Base-by-base conservation (phyloP, 257 asterid genomes). In the Jaltomata sinuosa region DNA sequence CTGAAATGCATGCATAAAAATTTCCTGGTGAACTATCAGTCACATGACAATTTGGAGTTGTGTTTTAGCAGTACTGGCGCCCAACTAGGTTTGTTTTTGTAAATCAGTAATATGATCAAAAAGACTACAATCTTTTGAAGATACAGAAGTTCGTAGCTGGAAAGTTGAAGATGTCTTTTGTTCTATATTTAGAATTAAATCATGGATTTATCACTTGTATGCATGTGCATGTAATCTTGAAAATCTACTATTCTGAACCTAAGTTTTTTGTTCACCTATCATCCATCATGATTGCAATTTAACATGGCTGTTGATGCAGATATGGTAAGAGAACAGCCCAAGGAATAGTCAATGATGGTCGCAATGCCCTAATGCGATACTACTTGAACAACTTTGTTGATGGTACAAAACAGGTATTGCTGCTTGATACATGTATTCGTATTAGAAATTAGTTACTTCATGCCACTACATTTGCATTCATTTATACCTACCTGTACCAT, bases 381-480 rank as follows among this genome's bases (percentile, higher is more conserved):
- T 97, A 95, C 91, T 87, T 95, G 71, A 97, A 95, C 93, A 97
- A 95, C 90, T 95, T 97, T 87, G 85, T 90, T 81, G 99, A 97
- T 83, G 99, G 99, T 77, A 90, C 94, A 85, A 97, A 91, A 87
- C 99, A 95, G 99, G 99, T 97, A 74, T 18, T 92, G 81, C 54
- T 84, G 84, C 81, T 85, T 87, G 81, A 84, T 69, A 79, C 12
- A 31, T 64, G 74, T 14, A 64, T 81, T 65, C 86, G 45, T 57
- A 21, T 21, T 49, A n/a, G 86, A 65, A 69, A 10, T 67, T 31
- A 42, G 80, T 72, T 72, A 22, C 55, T 72, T 40, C 55, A 38
- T 72, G 57, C 42, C 22, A 42, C 55, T 42, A 40, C 1, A 57
- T 15, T 25, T 72, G 53, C 80, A 12, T 72, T 14, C 57, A 40